Base-by-base conservation (phyloP, 768 basidiomycete genomes). In the Chiua virens region DNA sequence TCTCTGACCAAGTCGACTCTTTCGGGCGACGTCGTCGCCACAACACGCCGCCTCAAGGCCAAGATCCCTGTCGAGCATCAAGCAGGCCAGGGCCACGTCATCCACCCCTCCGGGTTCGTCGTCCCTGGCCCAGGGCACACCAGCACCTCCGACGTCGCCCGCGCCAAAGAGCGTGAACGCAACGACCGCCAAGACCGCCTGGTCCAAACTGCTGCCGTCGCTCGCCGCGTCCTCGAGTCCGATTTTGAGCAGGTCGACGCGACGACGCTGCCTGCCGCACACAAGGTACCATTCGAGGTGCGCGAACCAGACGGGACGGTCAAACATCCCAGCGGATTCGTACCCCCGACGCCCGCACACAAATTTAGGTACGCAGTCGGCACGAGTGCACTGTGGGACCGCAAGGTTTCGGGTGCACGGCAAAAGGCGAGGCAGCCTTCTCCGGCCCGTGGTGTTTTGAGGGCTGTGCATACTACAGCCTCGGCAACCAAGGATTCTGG, bases 201-300 rank as follows among this genome's bases (percentile, higher is more conserved):
- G 13, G 50, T 52, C 13, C 72, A 72, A 50, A 72, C 67, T 2
- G 66, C 54, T 0, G 62, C 71, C 2, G 64, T 73, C 20, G 64
- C 68, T 10, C 54, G 58, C 14, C 50, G 67, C 6, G 71, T 72
- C 21, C 60, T 62, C 35, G 66, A 72, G 47, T 67, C 65, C 18
- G 54, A 67, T 25, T 53, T 65, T 45, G 61, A 66, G 23, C 27
- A 59, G 18, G 57, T 70, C 40, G 27, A 59, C 3, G 63, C 66
- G 2, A 67, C 57, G 8, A 65, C 62, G 1, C 55, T 63, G 7
- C 58, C 61, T 10, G 47, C 56, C 17, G 42, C 35, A 5, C 69
- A 71, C 54, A 77, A 78, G 61, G 66, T 77, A 7, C 76, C 76
- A 1, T 74, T 73, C 21, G 76, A 78, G 56, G 65, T 75, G 0